Evolutionary conservation across 2,329 filamentous ascomycete species (phyloP).

Genomic region (Zasmidium citrigriseum): DNA sequence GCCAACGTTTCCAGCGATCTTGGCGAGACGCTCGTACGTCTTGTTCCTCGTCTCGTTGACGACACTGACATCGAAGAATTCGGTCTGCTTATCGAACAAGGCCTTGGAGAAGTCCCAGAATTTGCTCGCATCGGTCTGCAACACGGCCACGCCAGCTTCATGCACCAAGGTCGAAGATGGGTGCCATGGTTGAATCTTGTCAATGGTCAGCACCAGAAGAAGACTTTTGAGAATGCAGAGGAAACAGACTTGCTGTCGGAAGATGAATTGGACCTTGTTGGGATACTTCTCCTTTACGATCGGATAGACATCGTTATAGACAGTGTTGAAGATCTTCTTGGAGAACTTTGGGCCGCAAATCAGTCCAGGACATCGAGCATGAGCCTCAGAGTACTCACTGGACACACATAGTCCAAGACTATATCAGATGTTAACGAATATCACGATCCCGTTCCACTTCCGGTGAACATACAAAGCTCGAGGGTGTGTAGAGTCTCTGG

Average conservation of each 20-base stretch:
- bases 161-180: conserved; percentile 70
- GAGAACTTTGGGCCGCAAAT: too few species aligned
- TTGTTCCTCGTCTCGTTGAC: conserved; percentile 82
- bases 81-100: conserved; percentile 68
- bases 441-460: neutral
- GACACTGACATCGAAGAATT: conserved; percentile 82
- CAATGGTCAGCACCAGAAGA: neutral
- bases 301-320: conserved; percentile 67
- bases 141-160: conserved; percentile 81
- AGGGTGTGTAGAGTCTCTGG: conserved; percentile 52
- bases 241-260: conserved; percentile 89
- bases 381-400: conserved; percentile 53
- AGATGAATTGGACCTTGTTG: conserved; percentile 70
- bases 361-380: too few species aligned
- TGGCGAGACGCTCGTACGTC: conserved; percentile 78
- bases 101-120: conserved; percentile 79
- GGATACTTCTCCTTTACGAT: conserved; percentile 63
- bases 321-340: conserved; percentile 73
- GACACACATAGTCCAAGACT: conserved; percentile 90
- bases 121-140: conserved; percentile 61
- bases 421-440: conserved; percentile 2
- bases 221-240: neutral
- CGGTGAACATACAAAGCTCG: conserved; percentile 55
- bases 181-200: conserved; percentile 61
- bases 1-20: conserved; percentile 69